Evolutionary conservation across 768 basidiomycete genomes (phyloP), one percentile per base, ranked within the genome.

Genomic region (Dioszegia crocea): DNA sequence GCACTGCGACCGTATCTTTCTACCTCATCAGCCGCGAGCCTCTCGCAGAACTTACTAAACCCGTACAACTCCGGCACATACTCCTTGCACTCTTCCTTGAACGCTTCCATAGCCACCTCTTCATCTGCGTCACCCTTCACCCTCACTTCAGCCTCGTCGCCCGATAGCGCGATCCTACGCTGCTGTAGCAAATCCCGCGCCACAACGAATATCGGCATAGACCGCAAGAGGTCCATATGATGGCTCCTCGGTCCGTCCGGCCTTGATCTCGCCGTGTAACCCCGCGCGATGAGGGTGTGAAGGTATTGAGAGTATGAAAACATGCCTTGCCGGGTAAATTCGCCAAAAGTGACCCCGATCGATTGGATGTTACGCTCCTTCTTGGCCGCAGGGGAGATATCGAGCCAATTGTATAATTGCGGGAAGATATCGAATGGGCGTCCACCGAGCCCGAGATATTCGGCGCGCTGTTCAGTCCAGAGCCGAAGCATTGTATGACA

Each of bases 231-330:
- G 9, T 51, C 59, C 10, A 71, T 58, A 51, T 74, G 73, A 56
- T 70, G 73, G 12, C 66, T 68, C 16, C 26, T 41, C 1, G 43
- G 47, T 4, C n/a, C 40, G n/a, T 30, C 40, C 1, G 41, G 50
- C 10, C 57, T 39, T 50, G 47, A 60, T 45, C 68, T 19, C 5
- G 64, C 70, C 2, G 66, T 70, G 21, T 64, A 56, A 17, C 73
- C 73, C 29, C 57, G 55, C 3, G 71, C 64, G n/a, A 75, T 70
- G 10, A 72, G 65, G 4, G 58, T 59, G 33, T 67, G 66, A n/a
- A 75, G 62, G 49, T 75, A 75, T 44, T 63, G 63, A 4, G 68
- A 64, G 44, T 70, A 71, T 1, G 73, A 75, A 49, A 72, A 75
- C 29, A 68, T 44, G 1, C 71, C 73, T 33, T 60, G 57, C 31